phyloP scores from a whole-genome alignment of 2,329 filamentous ascomycete species.

The Nigrospora osmanthi region DNA sequence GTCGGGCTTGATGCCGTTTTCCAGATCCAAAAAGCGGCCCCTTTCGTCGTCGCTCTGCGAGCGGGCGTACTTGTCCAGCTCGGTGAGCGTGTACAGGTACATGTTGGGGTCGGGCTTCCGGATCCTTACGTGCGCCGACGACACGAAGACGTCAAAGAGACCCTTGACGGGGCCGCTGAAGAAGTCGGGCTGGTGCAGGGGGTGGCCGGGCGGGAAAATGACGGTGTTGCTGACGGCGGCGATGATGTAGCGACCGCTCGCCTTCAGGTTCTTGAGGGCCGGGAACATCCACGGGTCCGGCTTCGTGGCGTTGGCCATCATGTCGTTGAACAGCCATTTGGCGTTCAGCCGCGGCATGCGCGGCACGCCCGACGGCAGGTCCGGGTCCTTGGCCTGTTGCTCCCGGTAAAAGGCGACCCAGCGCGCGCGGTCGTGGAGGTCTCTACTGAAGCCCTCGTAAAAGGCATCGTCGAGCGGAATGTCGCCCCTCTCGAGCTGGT shows the following conservation, averaged over 20 bases:
- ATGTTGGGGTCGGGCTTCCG: slow-evolving; percentile 81
- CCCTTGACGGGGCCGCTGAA: slow-evolving; percentile 49
- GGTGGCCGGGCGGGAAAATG: slow-evolving; percentile 70
- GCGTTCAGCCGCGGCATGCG: slow-evolving; percentile 67
- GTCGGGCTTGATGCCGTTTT: slow-evolving; percentile 43
- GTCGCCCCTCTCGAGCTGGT: slow-evolving; percentile 77
- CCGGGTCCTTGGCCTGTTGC: slow-evolving; percentile 32
- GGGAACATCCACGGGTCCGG: slow-evolving; percentile 87
- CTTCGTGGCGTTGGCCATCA: slow-evolving; percentile 68
- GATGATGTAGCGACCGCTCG: slow-evolving; percentile 59
- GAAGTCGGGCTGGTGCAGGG: slow-evolving; percentile 49
- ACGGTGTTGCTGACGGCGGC: slow-evolving; percentile 87
- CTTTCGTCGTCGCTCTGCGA: slow-evolving; percentile 34
- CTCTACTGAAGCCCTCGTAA: slow-evolving; percentile 66
- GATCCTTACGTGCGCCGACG: slow-evolving; percentile 77
- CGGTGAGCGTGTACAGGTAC: slow-evolving; percentile 64
- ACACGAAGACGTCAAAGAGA: slow-evolving; percentile 82
- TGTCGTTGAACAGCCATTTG: slow-evolving; percentile 76
- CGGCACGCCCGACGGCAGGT: slow-evolving; percentile 37
- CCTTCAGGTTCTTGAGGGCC: slow-evolving; percentile 62
- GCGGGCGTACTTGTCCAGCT: slow-evolving; percentile 56
- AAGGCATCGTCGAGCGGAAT: slow-evolving; percentile 68
- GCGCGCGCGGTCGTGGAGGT: slow-evolving; percentile 57
- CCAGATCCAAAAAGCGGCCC: slow-evolving; percentile 34
- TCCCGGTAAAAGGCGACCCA: slow-evolving; percentile 61